Evolutionary conservation across 2,329 filamentous ascomycete genomes (phyloP).

Genomic region (Ophiostoma montium): DNA sequence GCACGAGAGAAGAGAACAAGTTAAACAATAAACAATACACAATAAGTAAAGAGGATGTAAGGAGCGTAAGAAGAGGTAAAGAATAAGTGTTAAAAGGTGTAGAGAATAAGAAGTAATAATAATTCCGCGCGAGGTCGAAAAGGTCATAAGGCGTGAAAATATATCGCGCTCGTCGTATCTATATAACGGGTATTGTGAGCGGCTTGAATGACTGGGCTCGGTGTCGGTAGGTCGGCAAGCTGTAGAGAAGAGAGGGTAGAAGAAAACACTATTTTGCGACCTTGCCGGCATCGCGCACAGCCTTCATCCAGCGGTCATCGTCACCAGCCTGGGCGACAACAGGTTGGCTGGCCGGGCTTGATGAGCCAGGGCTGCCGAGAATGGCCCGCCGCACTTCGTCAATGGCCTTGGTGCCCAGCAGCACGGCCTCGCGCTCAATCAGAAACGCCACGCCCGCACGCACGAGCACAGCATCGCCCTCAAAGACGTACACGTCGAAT

Average conservation of each 20-base stretch:
- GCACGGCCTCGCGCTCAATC: constrained; percentile 34
- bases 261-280: neutral
- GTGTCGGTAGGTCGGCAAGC: neutral
- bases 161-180: neutral
- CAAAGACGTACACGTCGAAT: constrained; percentile 75
- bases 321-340: constrained; percentile 29
- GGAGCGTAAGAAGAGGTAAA: neutral
- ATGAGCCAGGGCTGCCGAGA: constrained; percentile 14
- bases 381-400: constrained; percentile 30
- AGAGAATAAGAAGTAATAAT: neutral
- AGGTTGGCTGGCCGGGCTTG: constrained; percentile 16
- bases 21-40: neutral
- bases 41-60: neutral
- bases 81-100: neutral
- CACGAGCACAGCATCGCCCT: constrained; percentile 60
- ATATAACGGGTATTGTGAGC: neutral
- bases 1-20: neutral
- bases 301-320: constrained; percentile 33
- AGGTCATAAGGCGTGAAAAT: neutral
- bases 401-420: constrained; percentile 32
- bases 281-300: constrained; percentile 27
- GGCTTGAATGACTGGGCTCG: too few species aligned
- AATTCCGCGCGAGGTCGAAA: neutral
- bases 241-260: too few species aligned
- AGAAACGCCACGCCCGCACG: constrained; percentile 58